Base-by-base conservation (phyloP, 805 yeast species). In the Yarrowia sp. region DNA sequence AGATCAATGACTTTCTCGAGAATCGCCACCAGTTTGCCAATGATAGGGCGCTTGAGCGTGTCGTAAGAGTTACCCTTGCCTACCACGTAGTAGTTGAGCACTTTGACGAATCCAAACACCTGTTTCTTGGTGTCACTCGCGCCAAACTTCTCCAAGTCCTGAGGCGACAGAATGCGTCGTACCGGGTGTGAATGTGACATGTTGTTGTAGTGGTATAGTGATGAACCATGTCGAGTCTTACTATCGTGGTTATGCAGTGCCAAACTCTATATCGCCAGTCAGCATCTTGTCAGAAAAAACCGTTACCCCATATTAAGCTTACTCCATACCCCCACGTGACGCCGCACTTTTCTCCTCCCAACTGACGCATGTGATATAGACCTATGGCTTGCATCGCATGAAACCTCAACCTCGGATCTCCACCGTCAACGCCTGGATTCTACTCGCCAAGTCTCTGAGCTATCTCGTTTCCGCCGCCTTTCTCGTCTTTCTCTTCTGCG, bases 131-230 rank as follows among this genome's bases (percentile, higher is more conserved):
- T 81, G 2, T 74, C 68, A 8, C 90, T 83, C 0, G 68, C 74
- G 14, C 75, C 72, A 86, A 96, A 93, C 64, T 77, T 72, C 10
- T 77, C 79, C 70, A 93, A 72, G 72, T 93, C 98, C 0, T 80
- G 79, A 0, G 76, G 72, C 0, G 85, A 82, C 9, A 83, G 69
- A 8, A 90, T 80, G 65, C 92, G 75, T 70, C 64, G 32, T 18
- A 58, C 64, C 13, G 64, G 64, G 17, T 58, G 64, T 15, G 64
- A 43, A 8, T 58, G 64, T 8, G 64, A 58, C 64, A 58, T 58
- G 41, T 4, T 43, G 64, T 28, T 6, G 58, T 14, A 35, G 10
- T 6, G 10, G 28, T 22, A n/a, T 22, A 14, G 44, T 22, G 44
- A 11, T 8, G 35, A 14, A 55, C 10, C 15, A 31, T 55, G 47